Conservation (phyloP, 1,139 yeast species). For the Meyerozyma smithsonii region DNA sequence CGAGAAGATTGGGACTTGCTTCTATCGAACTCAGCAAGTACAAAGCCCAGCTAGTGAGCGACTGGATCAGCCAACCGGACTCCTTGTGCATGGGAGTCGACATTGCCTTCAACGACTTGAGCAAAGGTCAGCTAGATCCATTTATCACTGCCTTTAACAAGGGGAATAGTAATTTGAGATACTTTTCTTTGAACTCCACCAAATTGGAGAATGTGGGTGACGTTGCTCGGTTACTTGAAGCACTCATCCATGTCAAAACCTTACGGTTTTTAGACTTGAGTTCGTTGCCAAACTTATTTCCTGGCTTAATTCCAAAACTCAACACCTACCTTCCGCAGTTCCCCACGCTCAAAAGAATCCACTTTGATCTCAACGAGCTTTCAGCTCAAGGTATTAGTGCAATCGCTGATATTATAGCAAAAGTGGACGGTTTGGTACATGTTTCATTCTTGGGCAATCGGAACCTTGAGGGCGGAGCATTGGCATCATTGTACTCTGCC, state of each 20-base stretch:
- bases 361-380: conserved; percentile 70
- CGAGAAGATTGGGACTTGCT: conserved; percentile 76
- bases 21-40: conserved; percentile 56
- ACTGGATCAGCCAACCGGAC: conserved; percentile 55
- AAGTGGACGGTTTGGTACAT: conserved; percentile 66
- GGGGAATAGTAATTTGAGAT: conserved; percentile 38
- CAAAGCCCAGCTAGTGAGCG: conserved; percentile 52
- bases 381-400: conserved; percentile 59
- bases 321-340: conserved; percentile 62
- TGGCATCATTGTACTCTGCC: conserved; percentile 67
- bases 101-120: conserved; percentile 75
- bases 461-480: conserved; percentile 51
- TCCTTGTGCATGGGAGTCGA: conserved; percentile 76
- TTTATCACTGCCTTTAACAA: conserved; percentile 42
- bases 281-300: conserved; percentile 68
- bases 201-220: conserved; percentile 51
- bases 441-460: conserved; percentile 69
- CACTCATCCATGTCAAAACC: conserved; percentile 48
- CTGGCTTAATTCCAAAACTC: conserved; percentile 59
- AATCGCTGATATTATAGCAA: conserved; percentile 65
- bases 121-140: conserved; percentile 46
- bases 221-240: conserved; percentile 45
- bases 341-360: conserved; percentile 63
- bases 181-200: conserved; percentile 71
- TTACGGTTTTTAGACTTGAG: conserved; percentile 75